These are phyloP conservation scores for Dioscorea alata DNA, from an alignment of 106 monocot species.

Conservation along the genomic window DNA sequence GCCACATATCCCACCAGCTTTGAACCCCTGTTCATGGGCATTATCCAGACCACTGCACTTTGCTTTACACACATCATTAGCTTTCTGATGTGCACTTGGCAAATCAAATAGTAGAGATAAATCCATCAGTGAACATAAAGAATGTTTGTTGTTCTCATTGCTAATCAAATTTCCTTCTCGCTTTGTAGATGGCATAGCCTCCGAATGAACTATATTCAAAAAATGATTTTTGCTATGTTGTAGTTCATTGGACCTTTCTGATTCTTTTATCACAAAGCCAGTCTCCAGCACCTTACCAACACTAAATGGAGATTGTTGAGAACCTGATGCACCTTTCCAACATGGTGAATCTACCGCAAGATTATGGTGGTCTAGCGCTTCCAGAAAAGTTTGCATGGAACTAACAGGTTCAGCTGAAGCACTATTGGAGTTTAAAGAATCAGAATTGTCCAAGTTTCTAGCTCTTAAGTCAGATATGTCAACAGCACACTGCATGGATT, in stretches of 20 bases:
- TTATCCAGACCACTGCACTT: neutral
- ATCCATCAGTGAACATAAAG: neutral
- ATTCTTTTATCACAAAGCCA: neutral
- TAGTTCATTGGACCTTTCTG: slow-evolving; percentile 12
- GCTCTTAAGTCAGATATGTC: slow-evolving; percentile 8
- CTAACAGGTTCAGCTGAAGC: slow-evolving; percentile 10
- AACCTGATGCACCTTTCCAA: slow-evolving; percentile 56
- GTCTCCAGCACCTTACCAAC: slow-evolving; percentile 8
- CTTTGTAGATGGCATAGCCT: too few relatives aligned
- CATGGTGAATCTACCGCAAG: slow-evolving; percentile 64
- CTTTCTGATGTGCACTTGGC: slow-evolving; percentile 3
- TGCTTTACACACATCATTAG: slow-evolving; percentile 4
- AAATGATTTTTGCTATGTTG: slow-evolving; percentile 10
- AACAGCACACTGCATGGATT: neutral
- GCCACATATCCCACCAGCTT: slow-evolving; percentile 3
- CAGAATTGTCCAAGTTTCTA: neutral
- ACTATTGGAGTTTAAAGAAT: too few relatives aligned
- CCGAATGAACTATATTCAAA: neutral
- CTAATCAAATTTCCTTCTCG: too few relatives aligned
- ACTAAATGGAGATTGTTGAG: slow-evolving; percentile 25
- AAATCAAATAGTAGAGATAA: slow-evolving; percentile 6
- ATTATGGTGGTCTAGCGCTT: slow-evolving; percentile 37
- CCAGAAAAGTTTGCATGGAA: slow-evolving; percentile 24
- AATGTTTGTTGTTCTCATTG: neutral
- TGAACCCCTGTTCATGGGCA: neutral